phyloP scores from a whole-genome alignment of 2,329 filamentous ascomycete genomes.

The Cercospora janseana region DNA sequence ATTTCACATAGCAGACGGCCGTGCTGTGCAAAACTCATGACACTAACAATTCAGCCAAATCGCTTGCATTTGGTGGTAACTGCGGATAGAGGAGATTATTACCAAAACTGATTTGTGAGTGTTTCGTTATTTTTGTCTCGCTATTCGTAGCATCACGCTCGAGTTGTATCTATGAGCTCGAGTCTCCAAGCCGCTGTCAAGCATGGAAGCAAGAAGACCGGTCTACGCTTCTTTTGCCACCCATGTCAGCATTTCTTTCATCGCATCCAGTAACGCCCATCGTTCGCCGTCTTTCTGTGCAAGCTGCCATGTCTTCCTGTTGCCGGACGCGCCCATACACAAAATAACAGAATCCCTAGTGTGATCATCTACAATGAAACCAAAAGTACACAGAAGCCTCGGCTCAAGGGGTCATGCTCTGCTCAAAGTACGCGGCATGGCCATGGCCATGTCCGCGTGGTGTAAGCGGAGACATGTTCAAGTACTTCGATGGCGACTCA shows the following conservation, averaged over 20 bases:
- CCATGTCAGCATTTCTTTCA: constrained; percentile 2
- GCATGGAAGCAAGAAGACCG: not conserved
- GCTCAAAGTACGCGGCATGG: not conserved
- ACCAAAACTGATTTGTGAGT: too few species aligned
- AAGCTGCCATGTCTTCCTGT: not conserved
- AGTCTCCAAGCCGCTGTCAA: not conserved
- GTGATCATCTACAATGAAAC: constrained; percentile 5
- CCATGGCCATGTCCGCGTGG: not conserved
- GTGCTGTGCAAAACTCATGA: too few species aligned
- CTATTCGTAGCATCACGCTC: constrained; percentile 12
- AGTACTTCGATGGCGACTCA: constrained; percentile 17
- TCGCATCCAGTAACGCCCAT: constrained; percentile 7
- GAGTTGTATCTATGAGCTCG: constrained; percentile 1
- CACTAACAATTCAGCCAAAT: too few species aligned
- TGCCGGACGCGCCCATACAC: not conserved
- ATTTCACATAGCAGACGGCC: too few species aligned
- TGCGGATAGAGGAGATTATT: too few species aligned
- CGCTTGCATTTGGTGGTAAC: too few species aligned
- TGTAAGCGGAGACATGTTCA: constrained; percentile 16
- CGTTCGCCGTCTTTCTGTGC: constrained; percentile 10
- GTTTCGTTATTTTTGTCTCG: constrained; percentile 12
- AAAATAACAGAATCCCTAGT: not conserved
- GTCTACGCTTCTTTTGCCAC: not conserved
- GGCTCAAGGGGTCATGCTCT: not conserved
- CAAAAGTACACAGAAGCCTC: constrained; percentile 4